These are phyloP conservation scores for Pseudocercospora eumusae DNA, from an alignment of 2,329 filamentous ascomycete species.

Conservation along the genomic window DNA sequence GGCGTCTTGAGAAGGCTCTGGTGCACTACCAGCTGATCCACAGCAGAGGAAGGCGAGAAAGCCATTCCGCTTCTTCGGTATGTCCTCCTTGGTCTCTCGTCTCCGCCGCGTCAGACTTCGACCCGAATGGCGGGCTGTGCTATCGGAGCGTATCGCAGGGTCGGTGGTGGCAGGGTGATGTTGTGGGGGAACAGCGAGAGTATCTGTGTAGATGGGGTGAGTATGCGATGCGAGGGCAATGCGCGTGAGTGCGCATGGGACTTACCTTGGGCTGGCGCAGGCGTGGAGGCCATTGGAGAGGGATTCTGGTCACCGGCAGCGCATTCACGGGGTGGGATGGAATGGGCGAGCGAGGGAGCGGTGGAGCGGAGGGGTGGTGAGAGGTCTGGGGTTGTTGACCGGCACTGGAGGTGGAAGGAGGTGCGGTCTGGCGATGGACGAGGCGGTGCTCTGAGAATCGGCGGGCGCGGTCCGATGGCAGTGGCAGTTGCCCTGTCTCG, in stretches of 20 bases:
- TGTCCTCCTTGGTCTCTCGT: constrained; percentile 43
- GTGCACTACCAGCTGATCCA: constrained; percentile 61
- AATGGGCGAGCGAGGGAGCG: constrained; percentile 2
- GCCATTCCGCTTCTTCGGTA: constrained; percentile 47
- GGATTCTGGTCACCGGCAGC: constrained; percentile 22
- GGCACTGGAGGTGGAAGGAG: constrained; percentile 1
- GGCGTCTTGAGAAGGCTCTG: constrained; percentile 58
- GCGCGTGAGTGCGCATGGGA: constrained; percentile 9
- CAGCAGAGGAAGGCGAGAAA: constrained; percentile 64
- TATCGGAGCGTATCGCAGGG: constrained; percentile 42
- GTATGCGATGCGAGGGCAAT: constrained; percentile 15
- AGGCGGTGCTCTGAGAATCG: constrained; percentile 8
- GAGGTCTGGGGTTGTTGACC: not conserved
- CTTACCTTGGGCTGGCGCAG: constrained; percentile 32
- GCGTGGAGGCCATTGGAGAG: constrained; percentile 32
- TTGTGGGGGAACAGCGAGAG: constrained; percentile 6
- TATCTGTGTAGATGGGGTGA: not conserved
- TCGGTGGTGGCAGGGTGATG: constrained; percentile 13
- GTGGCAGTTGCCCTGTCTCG: constrained; percentile 15
- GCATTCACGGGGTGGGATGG: constrained; percentile 23
- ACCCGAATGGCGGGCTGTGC: constrained; percentile 48
- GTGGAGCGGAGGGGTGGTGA: constrained; percentile 6
- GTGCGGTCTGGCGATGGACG: constrained; percentile 12
- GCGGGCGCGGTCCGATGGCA: constrained; percentile 17
- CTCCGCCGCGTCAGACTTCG: constrained; percentile 50